phyloP scores from a whole-genome alignment of 202 grass and related monocot genomes.

The Panicum hallii region DNA sequence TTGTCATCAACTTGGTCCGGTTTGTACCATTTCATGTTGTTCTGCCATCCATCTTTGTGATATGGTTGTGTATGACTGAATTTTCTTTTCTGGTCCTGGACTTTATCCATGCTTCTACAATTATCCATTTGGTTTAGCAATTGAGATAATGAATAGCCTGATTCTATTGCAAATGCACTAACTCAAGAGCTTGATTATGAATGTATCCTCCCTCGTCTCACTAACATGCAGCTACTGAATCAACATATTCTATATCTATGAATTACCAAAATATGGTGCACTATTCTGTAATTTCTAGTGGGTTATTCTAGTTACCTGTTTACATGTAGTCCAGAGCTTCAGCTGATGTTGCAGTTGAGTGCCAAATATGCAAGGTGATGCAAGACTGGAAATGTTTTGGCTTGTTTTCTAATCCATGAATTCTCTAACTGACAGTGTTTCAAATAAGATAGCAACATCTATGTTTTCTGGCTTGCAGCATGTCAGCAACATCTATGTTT shows the following conservation, averaged over 20 bases:
- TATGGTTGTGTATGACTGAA: slow-evolving; percentile 2
- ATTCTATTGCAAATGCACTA: neutral
- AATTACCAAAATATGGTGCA: neutral
- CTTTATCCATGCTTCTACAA: neutral
- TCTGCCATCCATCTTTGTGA: slow-evolving; percentile 1
- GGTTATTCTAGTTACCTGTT: neutral
- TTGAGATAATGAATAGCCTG: neutral
- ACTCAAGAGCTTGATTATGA: slow-evolving; percentile 1
- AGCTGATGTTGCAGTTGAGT: slow-evolving; percentile 16
- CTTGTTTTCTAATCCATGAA: neutral
- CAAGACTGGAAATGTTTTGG: slow-evolving; percentile 18
- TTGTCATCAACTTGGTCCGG: neutral
- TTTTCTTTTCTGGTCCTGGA: slow-evolving; percentile 21
- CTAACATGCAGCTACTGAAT: neutral
- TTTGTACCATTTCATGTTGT: slow-evolving; percentile 32
- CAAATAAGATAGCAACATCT: neutral
- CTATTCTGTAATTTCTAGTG: neutral
- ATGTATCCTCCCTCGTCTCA: neutral
- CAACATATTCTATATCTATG: neutral
- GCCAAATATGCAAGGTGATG: neutral
- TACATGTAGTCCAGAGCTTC: neutral
- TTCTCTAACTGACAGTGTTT: neutral
- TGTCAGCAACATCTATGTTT: neutral
- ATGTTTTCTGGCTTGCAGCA: neutral
- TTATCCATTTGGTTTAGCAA: slow-evolving; percentile 20